A percentile compares a stretch with the other conserved stretches of the same genome.
phyloP scores from a whole-genome alignment of 331 rosid species.

The Dryas integrifolia region DNA sequence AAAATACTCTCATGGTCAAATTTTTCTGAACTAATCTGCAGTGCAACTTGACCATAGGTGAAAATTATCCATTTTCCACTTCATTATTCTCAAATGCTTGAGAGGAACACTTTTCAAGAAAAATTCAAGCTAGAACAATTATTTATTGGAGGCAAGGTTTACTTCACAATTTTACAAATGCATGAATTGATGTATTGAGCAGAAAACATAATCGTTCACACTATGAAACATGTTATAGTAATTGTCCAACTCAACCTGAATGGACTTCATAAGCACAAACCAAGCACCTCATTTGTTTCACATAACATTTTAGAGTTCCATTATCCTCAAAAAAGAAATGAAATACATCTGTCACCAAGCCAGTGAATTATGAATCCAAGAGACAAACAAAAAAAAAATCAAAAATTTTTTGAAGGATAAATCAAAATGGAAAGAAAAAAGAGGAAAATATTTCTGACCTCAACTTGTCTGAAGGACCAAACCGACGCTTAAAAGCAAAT shows the following conservation, averaged over 20 bases:
- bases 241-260: conserved; percentile 12
- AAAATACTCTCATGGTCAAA: neutral
- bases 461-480: conserved; percentile 75
- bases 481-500: conserved; percentile 79
- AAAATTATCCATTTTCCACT: neutral
- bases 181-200: neutral
- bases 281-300: neutral
- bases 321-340: neutral
- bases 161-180: neutral
- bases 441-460: conserved; percentile 47
- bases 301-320: neutral
- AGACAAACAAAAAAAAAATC: neutral
- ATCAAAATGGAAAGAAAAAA: neutral
- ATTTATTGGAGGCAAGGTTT: neutral
- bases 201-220: neutral
- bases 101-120: neutral
- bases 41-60: neutral
- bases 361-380: neutral
- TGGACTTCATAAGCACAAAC: conserved; percentile 2
- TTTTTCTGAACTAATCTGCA: neutral
- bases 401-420: neutral
- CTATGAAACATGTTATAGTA: neutral
- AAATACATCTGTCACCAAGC: neutral
- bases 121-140: neutral
- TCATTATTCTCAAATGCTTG: neutral